Evolutionary conservation across 202 grass and related monocot species (phyloP), one percentile per base, ranked within the genome.

Genomic region (Saccharum hybrid): DNA sequence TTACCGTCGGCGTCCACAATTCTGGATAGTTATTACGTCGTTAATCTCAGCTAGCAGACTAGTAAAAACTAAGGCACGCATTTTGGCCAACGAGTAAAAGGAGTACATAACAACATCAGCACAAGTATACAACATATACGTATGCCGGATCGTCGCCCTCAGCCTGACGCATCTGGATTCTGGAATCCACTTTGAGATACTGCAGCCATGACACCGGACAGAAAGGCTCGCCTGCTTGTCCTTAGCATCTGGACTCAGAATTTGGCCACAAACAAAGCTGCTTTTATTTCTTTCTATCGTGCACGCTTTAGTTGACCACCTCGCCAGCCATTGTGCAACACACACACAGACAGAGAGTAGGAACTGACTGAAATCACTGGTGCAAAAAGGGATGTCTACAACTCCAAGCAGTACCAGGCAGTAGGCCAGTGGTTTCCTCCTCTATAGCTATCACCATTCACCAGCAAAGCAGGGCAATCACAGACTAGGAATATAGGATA

Each of bases 191-290:
- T 13, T 14, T 46, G 11, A 45, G 42, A 45, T 46, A 49, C 10
- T 42, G 34, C 66, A 31, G 8, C 19, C 68, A 64, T 3, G 0
- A 9, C 8, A 13, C 12, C 8, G 5, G 6, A 4, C 75, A 57
- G 8, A 38, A n/a, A 68, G 68, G 11, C 46, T 38, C 77, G 3
- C 19, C 8, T 9, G 18, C 59, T 21, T 69, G 65, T 75, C 71
- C 30, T 81, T 31, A 22, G 19, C 40, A 21, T 71, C 13, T 69
- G 11, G 79, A 42, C 33, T 46, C 2, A 9, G 19, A 71, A 54
- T 72, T 78, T 77, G 34, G 38, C 5, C 26, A 26, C 5, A n/a
- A 75, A 56, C 4, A 86, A 68, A 74, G 18, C 70, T 23, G 37
- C 70, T 75, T 81, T 68, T 57, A 21, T 59, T 2, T 46, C 26